These are phyloP conservation scores for Diaporthe nobilis DNA, from an alignment of 2,329 filamentous ascomycete species.

Conservation along the genomic window DNA sequence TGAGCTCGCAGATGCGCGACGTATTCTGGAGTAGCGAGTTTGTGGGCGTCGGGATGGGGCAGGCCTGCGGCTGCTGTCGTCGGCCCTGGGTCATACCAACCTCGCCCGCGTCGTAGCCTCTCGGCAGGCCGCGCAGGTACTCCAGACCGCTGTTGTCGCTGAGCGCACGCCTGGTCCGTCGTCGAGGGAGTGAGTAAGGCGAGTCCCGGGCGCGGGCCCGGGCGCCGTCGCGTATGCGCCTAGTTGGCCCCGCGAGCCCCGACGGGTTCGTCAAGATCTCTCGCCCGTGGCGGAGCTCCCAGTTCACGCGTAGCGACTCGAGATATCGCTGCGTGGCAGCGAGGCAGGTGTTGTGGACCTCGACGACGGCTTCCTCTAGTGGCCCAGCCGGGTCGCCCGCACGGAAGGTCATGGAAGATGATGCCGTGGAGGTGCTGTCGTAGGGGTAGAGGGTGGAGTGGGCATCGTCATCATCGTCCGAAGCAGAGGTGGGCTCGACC, in stretches of 20 bases:
- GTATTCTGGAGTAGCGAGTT: constrained; percentile 50
- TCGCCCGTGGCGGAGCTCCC: constrained; percentile 42
- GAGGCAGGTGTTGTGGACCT: constrained; percentile 46
- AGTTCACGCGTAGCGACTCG: constrained; percentile 42
- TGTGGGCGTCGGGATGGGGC: constrained; percentile 43
- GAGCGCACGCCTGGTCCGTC: neutral
- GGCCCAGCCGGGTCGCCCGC: neutral
- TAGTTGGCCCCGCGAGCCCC: neutral
- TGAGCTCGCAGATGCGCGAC: constrained; percentile 49
- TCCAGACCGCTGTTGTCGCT: constrained; percentile 28
- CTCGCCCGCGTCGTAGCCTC: neutral
- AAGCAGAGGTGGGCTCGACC: neutral
- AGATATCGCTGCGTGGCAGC: constrained; percentile 46
- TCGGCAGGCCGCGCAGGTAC: neutral
- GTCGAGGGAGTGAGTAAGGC: constrained; percentile 1
- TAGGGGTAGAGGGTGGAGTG: constrained; percentile 22
- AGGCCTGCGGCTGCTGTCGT: neutral
- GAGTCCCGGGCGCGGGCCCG: neutral
- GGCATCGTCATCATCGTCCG: neutral
- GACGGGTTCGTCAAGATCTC: neutral
- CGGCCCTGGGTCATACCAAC: neutral
- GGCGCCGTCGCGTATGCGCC: neutral
- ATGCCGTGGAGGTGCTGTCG: constrained; percentile 19
- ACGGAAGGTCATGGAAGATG: neutral
- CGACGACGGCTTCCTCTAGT: constrained; percentile 26